Base-by-base conservation (phyloP, 495 filamentous ascomycete genomes). In the Niebla homalea region DNA sequence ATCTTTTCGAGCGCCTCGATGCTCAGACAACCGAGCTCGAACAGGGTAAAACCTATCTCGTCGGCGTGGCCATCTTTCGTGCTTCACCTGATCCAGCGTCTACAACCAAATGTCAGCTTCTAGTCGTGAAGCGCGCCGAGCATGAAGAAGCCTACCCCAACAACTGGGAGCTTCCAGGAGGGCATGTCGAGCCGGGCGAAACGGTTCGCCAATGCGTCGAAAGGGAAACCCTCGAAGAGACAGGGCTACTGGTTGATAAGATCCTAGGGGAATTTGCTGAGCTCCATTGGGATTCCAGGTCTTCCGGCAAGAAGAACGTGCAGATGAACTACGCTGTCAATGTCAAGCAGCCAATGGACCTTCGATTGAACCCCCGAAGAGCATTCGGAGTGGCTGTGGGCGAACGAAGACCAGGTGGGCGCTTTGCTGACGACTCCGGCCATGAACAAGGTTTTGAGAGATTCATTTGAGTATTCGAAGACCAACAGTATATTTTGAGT, bases 141-240 rank as follows among this genome's bases (percentile, higher is more conserved):
- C 25, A 22, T 16, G 43, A 46, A 32, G 43, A 46, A 18, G 43
- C 43, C 25, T 32, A 19, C 43, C 43, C 43, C 20, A 46, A 46
- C 43, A 32, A 22, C 20, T 46, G 43, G 43, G 43, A 46, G 43
- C 3, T 46, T 25, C 43, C 19, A 19, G 43, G 43, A 19, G 43
- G 43, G 16, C 19, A 32, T 23, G 43, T 46, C 43, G 43, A 46
- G 43, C 19, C 19, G 16, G 43, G 43, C 43, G 43, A 46, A 32
- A 46, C 43, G 16, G 43, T 46, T 32, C n/a, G 16, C 16, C 43
- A 25, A 23, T 16, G 16, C 16, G 43, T 46, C 16, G 43, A 16
- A n/a, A 16, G 43, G n/a, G 43, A 46, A 32, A 46, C 43, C n/a
- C 43, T 46, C 16, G 43, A 46, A 32, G 43, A 46, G 43, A 46